Evolutionary conservation across 768 basidiomycete species (phyloP).

Genomic region (Gelatoporia subvermispora): DNA sequence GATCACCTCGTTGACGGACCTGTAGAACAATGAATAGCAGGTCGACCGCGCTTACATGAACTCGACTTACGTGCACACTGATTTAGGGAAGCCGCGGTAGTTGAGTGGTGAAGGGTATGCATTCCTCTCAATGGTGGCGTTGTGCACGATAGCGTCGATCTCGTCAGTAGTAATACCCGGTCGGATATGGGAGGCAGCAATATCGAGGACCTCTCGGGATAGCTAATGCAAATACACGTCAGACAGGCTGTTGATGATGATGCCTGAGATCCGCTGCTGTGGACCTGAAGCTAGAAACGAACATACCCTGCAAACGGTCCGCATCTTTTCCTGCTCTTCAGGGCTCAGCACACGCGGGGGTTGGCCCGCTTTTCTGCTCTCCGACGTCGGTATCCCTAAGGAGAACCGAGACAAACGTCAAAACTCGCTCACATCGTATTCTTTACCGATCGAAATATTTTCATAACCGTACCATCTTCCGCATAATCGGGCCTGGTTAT

Average conservation of each 20-base stretch:
- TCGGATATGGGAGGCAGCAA: slow-evolving; percentile 77
- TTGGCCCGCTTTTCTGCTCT: slow-evolving; percentile 53
- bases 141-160: slow-evolving; percentile 89
- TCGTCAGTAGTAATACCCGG: slow-evolving; percentile 97
- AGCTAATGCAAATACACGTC: slow-evolving; percentile 44
- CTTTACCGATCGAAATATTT: slow-evolving; percentile 28
- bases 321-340: slow-evolving; percentile 88
- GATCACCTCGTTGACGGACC: slow-evolving; percentile 92
- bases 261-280: not conserved
- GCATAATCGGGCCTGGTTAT: slow-evolving; percentile 91
- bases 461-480: slow-evolving; percentile 48
- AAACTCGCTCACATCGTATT: slow-evolving; percentile 21
- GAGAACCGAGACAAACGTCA: slow-evolving; percentile 11
- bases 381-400: slow-evolving; percentile 56
- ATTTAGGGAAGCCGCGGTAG: slow-evolving; percentile 91
- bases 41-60: slow-evolving; percentile 1
- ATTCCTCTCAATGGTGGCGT: slow-evolving; percentile 83
- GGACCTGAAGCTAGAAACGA: not conserved
- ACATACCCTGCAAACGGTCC: slow-evolving; percentile 76
- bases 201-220: slow-evolving; percentile 87
- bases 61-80: slow-evolving; percentile 82
- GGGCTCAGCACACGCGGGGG: slow-evolving; percentile 58
- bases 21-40: slow-evolving; percentile 23
- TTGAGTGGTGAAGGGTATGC: slow-evolving; percentile 93
- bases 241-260: not conserved